phyloP scores from a whole-genome alignment of 2,329 filamentous ascomycete species.

The Myriosclerotinia curreyana region DNA sequence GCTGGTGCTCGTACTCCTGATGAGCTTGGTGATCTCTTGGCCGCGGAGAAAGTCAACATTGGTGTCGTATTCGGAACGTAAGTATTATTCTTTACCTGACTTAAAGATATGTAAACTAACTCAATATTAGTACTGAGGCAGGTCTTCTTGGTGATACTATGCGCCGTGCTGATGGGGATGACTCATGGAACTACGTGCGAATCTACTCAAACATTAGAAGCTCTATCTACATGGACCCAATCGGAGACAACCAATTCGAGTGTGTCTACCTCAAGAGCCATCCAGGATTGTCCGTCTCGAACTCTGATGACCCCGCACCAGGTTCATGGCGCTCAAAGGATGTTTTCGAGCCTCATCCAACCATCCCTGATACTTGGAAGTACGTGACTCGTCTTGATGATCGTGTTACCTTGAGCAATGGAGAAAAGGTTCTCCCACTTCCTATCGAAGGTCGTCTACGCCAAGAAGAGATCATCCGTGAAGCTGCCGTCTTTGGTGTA shows the following conservation, averaged over 20 bases:
- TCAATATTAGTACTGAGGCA: slow-evolving; percentile 48
- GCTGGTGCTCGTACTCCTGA: slow-evolving; percentile 59
- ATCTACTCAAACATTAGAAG: slow-evolving; percentile 24
- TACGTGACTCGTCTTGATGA: slow-evolving; percentile 48
- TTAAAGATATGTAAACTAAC: slow-evolving; percentile 2
- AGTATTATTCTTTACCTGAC: not conserved
- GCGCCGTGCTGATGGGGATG: slow-evolving; percentile 48
- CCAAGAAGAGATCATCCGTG: slow-evolving; percentile 51
- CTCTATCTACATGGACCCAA: slow-evolving; percentile 29
- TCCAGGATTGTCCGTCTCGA: slow-evolving; percentile 41
- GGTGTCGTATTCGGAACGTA: slow-evolving; percentile 52
- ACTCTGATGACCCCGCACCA: slow-evolving; percentile 44
- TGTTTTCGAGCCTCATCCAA: slow-evolving; percentile 45
- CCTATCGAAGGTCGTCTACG: slow-evolving; percentile 53
- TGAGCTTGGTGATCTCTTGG: slow-evolving; percentile 53
- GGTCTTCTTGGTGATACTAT: slow-evolving; percentile 59
- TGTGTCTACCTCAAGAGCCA: slow-evolving; percentile 41
- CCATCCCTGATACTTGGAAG: slow-evolving; percentile 45
- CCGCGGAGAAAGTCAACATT: slow-evolving; percentile 52
- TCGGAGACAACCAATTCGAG: slow-evolving; percentile 38
- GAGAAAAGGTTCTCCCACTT: slow-evolving; percentile 49
- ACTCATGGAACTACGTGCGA: slow-evolving; percentile 59
- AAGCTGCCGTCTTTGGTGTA: slow-evolving; percentile 57
- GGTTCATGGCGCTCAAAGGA: slow-evolving; percentile 47
- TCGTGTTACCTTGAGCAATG: slow-evolving; percentile 46